Evolutionary conservation across 306 rosid species (phyloP), one percentile per base, ranked within the genome.

Genomic region (Prunus mume): DNA sequence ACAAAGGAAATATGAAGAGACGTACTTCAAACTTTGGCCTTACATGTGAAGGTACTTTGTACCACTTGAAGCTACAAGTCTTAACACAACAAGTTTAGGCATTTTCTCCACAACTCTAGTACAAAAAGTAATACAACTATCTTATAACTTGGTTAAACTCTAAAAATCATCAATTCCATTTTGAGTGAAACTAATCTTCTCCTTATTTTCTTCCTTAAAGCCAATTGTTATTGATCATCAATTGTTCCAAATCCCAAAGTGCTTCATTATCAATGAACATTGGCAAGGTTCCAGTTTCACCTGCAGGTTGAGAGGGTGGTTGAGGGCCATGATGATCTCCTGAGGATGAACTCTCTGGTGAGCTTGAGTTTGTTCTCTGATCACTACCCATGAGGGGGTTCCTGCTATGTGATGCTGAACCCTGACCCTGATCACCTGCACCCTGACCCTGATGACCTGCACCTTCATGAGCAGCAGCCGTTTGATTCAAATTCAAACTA

Each of bases 301-400:
- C 82, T 20, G 52, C 55, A 1, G 61, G 60, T 5, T 52, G 88
- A 8, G 86, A 76, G 73, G 65, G 65, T 17, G 82, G 7, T 0
- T 30, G 45, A 19, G 49, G 85, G 61, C 60, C 85, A 27, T 38
- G 69, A 11, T 84, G 69, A 8, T 84, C 85, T 68, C 79, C 79
- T 0, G 90, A 86, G 60, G 86, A 90, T 22, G 89, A 85, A 78
- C 80, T 91, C 24, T 85, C 95, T 0, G 81, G 84, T 9, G 94
- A 89, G 78, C 80, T 75, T 30, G 71, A 27, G 6, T 24, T 55
- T 38, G 54, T 56, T 79, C 71, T 87, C 73, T 71, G 43, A 38
- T 7, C 9, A 38, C 84, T 32, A 5, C 74, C 60, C 34, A 51
- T 65, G 32, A 28, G 78, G 75, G 3, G 71, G 67, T 61, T 69